Percentiles rank a stretch among this genome's conserved stretches.
phyloP scores from a whole-genome alignment of 441 rosid species.

The Euphorbia schlechtendalii region DNA sequence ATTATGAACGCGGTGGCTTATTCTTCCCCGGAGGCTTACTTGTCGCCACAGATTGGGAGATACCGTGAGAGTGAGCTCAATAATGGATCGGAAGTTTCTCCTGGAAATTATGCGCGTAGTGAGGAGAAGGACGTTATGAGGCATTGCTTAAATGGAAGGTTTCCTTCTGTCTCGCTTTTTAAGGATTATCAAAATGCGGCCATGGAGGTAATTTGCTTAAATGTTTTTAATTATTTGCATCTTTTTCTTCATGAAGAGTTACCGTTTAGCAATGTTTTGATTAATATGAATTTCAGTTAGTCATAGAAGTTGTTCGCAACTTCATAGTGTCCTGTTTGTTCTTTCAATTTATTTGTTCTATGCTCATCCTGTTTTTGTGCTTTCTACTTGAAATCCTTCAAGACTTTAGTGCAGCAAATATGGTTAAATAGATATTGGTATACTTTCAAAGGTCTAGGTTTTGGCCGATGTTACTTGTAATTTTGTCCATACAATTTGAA shows the following conservation, averaged over 20 bases:
- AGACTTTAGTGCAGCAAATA: background rate
- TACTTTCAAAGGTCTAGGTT: background rate
- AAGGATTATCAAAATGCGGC: constrained; percentile 87
- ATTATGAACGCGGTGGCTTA: constrained; percentile 13
- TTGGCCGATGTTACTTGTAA: background rate
- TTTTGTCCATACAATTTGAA: background rate
- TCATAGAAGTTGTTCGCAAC: too few species aligned
- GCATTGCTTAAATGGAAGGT: constrained; percentile 69
- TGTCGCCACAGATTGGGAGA: constrained; percentile 59
- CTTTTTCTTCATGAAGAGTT: background rate
- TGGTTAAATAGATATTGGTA: background rate
- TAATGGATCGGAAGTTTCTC: constrained; percentile 30
- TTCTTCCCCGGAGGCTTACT: constrained; percentile 47
- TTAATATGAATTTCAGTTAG: background rate
- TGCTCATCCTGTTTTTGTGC: background rate
- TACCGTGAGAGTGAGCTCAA: constrained; percentile 9
- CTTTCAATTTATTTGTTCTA: background rate
- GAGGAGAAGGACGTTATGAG: constrained; percentile 38
- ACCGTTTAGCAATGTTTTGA: background rate
- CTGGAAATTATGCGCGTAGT: constrained; percentile 27
- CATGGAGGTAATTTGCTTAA: constrained; percentile 48
- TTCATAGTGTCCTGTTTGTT: background rate
- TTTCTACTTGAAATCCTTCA: background rate
- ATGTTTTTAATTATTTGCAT: too few species aligned
- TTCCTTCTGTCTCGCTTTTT: constrained; percentile 77